Evolutionary conservation across 345 rosid genomes (phyloP).

Genomic region (Theobroma cacao): DNA sequence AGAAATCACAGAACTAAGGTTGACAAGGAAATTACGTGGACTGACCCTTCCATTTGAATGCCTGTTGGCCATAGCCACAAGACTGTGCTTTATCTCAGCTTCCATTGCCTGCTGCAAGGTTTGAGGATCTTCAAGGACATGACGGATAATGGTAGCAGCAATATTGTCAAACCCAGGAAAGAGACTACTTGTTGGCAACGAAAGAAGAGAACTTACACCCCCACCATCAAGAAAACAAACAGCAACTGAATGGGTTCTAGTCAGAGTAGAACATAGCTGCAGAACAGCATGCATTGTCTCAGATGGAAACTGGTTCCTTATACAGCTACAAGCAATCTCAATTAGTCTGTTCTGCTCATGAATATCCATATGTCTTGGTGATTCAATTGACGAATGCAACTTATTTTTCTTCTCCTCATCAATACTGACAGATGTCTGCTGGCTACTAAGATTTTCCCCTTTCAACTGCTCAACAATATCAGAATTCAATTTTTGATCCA

Average conservation of each 20-base stretch:
- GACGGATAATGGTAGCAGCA: conserved; percentile 84
- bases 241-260: conserved; percentile 75
- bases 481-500: conserved; percentile 69
- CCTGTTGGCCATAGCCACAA: conserved; percentile 75
- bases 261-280: conserved; percentile 85
- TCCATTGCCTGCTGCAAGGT: conserved; percentile 98
- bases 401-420: conserved; percentile 69
- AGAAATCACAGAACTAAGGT: conserved; percentile 69
- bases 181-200: conserved; percentile 81
- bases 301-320: conserved; percentile 72
- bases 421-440: conserved; percentile 47
- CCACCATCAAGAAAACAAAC: conserved; percentile 83
- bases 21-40: conserved; percentile 71
- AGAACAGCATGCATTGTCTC: conserved; percentile 92
- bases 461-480: conserved; percentile 76
- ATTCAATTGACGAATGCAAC: conserved; percentile 55
- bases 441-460: conserved; percentile 38
- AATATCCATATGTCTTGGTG: conserved; percentile 47
- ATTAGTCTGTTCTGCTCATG: conserved; percentile 74
- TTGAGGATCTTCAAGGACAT: conserved; percentile 92
- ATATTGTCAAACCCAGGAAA: conserved; percentile 90
- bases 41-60: conserved; percentile 80
- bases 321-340: conserved; percentile 85
- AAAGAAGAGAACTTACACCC: conserved; percentile 74
- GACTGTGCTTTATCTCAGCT: conserved; percentile 85